These are phyloP conservation scores for Neonectria coccinea DNA, from an alignment of 2,329 filamentous ascomycete species.

Conservation along the genomic window DNA sequence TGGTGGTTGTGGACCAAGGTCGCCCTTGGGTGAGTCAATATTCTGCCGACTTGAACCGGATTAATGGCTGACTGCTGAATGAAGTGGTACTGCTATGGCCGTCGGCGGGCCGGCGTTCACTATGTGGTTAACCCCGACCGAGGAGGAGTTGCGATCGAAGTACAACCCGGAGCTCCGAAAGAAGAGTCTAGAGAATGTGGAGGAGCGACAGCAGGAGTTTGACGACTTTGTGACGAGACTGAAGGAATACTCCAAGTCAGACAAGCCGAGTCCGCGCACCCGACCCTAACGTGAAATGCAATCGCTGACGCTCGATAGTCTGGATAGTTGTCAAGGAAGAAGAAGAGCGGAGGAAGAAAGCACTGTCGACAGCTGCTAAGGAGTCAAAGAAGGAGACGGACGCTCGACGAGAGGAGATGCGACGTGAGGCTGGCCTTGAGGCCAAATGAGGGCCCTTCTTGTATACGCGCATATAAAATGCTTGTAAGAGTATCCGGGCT, in stretches of 20 bases:
- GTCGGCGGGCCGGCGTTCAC: conserved; percentile 89
- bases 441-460: conserved; percentile 43
- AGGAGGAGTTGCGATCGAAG: conserved; percentile 90
- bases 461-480: conserved; percentile 18
- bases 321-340: conserved; percentile 65
- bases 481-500: conserved; percentile 41
- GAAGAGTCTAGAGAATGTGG: conserved; percentile 82
- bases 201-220: conserved; percentile 84
- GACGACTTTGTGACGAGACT: conserved; percentile 86
- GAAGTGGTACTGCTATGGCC: conserved; percentile 76
- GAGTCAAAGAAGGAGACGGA: conserved; percentile 57
- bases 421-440: conserved; percentile 60
- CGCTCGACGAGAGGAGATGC: conserved; percentile 61
- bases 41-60: conserved; percentile 25
- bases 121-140: conserved; percentile 82
- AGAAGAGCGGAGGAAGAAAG: conserved; percentile 56
- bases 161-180: conserved; percentile 97
- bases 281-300: background rate
- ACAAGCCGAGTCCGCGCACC: conserved; percentile 82
- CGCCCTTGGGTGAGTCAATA: conserved; percentile 69
- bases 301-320: conserved; percentile 51
- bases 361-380: conserved; percentile 50
- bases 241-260: conserved; percentile 90
- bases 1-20: conserved; percentile 77
- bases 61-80: conserved; percentile 31